Percentiles rank a stretch among this genome's conserved stretches.
These are phyloP conservation scores for Kazachstania viticola DNA, from an alignment of 805 yeast species.

Conservation along the genomic window DNA sequence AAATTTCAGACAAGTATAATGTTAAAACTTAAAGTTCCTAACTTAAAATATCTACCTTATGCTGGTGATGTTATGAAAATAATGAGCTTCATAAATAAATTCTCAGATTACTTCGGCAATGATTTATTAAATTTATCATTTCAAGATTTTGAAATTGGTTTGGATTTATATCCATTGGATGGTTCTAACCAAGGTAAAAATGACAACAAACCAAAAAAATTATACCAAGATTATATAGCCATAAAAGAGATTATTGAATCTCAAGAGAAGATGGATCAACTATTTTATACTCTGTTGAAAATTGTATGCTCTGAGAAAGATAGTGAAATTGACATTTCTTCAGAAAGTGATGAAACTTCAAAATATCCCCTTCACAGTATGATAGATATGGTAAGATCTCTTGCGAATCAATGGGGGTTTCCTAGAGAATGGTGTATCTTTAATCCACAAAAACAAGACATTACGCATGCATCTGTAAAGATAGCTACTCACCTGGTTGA, in stretches of 20 bases:
- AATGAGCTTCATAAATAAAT: slow-evolving; percentile 23
- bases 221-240: slow-evolving; percentile 1
- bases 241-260: slow-evolving; percentile 11
- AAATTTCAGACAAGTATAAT: slow-evolving; percentile 12
- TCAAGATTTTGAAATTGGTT: slow-evolving; percentile 23
- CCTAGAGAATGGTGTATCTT: background rate
- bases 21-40: slow-evolving; percentile 13
- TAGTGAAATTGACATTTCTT: slow-evolving; percentile 2
- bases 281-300: slow-evolving; percentile 17
- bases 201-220: slow-evolving; percentile 5
- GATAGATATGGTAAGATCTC: background rate
- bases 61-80: slow-evolving; percentile 23
- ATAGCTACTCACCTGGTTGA: background rate
- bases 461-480: no score
- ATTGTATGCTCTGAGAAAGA: slow-evolving; percentile 12
- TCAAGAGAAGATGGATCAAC: slow-evolving; percentile 20
- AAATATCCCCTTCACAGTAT: no score
- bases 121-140: slow-evolving; percentile 19
- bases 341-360: background rate
- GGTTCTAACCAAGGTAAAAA: background rate
- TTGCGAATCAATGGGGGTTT: background rate
- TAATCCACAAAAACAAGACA: no score
- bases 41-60: slow-evolving; percentile 14
- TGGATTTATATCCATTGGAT: slow-evolving; percentile 13
- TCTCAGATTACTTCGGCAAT: slow-evolving; percentile 13